These are phyloP conservation scores for Scorias spongiosa DNA, from an alignment of 2,329 filamentous ascomycete genomes.

Conservation along the genomic window DNA sequence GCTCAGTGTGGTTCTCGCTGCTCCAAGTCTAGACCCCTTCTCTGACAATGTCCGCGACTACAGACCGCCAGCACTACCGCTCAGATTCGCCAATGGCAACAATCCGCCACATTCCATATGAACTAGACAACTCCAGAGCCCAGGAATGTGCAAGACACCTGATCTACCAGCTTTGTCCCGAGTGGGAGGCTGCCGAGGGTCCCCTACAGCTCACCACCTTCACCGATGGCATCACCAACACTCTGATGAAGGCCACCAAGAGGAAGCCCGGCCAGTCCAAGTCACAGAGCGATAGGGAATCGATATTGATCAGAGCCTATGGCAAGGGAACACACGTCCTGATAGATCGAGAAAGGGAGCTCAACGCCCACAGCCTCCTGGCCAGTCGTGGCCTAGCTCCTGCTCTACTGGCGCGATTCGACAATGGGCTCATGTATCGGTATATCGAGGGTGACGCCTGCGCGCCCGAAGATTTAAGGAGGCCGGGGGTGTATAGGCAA, in stretches of 20 bases:
- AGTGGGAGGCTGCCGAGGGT: conserved; percentile 62
- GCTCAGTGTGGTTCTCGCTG: not conserved
- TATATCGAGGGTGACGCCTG: conserved; percentile 74
- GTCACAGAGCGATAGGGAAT: conserved; percentile 66
- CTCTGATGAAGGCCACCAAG: conserved; percentile 65
- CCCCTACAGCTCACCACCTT: conserved; percentile 77
- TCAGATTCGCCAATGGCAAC: conserved; percentile 18
- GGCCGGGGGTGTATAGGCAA: conserved; percentile 61
- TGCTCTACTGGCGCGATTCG: conserved; percentile 74
- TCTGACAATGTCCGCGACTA: conserved; percentile 1
- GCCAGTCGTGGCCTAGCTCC: conserved; percentile 74
- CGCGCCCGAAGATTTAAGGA: conserved; percentile 63
- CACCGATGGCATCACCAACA: conserved; percentile 97
- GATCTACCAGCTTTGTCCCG: conserved; percentile 62
- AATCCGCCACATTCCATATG: conserved; percentile 49
- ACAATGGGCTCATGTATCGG: conserved; percentile 90
- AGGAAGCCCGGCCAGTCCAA: conserved; percentile 52
- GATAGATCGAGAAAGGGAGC: conserved; percentile 75
- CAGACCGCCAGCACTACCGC: conserved; percentile 9
- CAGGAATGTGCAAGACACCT: conserved; percentile 66
- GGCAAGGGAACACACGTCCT: conserved; percentile 86
- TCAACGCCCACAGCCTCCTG: conserved; percentile 61
- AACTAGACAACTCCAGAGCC: conserved; percentile 63
- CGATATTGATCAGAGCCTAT: conserved; percentile 82
- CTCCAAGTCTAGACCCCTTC: not conserved